These are phyloP conservation scores for Hymenoscyphus repandus DNA, from an alignment of 2,329 filamentous ascomycete species.

Conservation along the genomic window DNA sequence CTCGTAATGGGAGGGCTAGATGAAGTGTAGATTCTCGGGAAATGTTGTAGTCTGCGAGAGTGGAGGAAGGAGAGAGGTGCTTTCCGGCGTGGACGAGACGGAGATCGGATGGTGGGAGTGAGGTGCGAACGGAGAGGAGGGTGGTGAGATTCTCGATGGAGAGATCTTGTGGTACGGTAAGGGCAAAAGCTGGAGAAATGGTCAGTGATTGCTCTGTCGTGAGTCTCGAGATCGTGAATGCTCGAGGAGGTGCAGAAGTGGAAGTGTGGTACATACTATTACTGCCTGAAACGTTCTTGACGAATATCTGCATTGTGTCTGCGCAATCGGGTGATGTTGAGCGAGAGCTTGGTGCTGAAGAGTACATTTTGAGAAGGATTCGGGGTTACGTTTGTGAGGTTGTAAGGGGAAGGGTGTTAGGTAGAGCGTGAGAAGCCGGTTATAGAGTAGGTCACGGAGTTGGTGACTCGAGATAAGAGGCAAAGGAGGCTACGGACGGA, in stretches of 20 bases:
- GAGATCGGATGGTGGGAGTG: slow-evolving; percentile 43
- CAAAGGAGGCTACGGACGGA: neutral
- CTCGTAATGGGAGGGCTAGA: slow-evolving; percentile 51
- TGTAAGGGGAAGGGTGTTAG: neutral
- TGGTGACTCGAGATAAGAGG: slow-evolving; percentile 6
- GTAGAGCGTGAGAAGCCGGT: neutral
- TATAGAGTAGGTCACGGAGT: neutral
- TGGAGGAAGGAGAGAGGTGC: slow-evolving; percentile 40
- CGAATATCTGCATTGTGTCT: slow-evolving; percentile 55
- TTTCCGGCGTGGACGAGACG: slow-evolving; percentile 54
- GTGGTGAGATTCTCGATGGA: slow-evolving; percentile 50
- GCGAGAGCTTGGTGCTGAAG: slow-evolving; percentile 25
- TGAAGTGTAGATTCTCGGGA: slow-evolving; percentile 45
- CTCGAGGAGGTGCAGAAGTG: neutral
- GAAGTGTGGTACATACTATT: slow-evolving; percentile 44
- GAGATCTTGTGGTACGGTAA: slow-evolving; percentile 48
- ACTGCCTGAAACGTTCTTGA: slow-evolving; percentile 52
- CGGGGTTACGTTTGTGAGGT: slow-evolving; percentile 4
- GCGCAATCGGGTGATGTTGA: slow-evolving; percentile 37
- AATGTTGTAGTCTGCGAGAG: slow-evolving; percentile 44
- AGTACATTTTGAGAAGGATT: slow-evolving; percentile 22
- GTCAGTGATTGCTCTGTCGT: slow-evolving; percentile 21
- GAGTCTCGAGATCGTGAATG: slow-evolving; percentile 3
- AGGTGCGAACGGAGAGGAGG: slow-evolving; percentile 53
- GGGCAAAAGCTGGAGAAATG: slow-evolving; percentile 43